Evolutionary conservation across 2,329 filamentous ascomycete genomes (phyloP), one percentile per base, ranked within the genome.

Genomic region (Curvularia eragrostidis): DNA sequence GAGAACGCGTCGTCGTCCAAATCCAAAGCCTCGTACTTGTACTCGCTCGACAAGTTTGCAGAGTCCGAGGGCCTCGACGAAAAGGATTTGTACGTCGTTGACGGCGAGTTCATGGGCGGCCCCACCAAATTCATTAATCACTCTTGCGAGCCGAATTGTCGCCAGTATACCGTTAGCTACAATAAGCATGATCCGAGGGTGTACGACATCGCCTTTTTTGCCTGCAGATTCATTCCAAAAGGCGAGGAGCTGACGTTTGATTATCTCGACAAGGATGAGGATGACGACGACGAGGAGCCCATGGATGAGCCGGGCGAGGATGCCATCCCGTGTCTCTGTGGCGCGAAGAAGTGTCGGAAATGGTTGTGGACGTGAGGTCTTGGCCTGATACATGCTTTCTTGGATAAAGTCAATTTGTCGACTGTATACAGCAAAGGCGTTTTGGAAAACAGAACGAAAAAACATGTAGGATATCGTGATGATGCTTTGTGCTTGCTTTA

Each of bases 91-190:
- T 84, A 81, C 56, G 79, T 83, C 0, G 78, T 85, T 0, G 83
- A 85, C 52, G 91, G 91, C 10, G 88, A 93, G 72, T 90, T 89
- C 73, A 87, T 89, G 80, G 90, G 91, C 0, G 90, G 90, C 0
- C 89, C 90, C 0, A 91, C 90, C 0, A 85, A 91, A 2, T 95
- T 94, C 75, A 90, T 94, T 73, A 95, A 95, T 67, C 91, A 95
- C 73, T 90, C 86, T 1, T 94, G 91, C 72, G 85, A 91, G 4
- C 91, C 91, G 0, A 94, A 93, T 68, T 83, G 92, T 69, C 83
- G 89, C 13, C 91, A 93, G 59, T 94, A 93, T 75, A 90, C 89
- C 0, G 86, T 91, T 1, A 89, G 91, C 1, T 90, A 89, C 49
- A 91, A 93, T 68, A 88, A 91, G 59, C 85, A 89, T 0, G 89